These are phyloP conservation scores for Xylaria flabelliformis DNA, from an alignment of 495 filamentous ascomycete species.

Conservation along the genomic window DNA sequence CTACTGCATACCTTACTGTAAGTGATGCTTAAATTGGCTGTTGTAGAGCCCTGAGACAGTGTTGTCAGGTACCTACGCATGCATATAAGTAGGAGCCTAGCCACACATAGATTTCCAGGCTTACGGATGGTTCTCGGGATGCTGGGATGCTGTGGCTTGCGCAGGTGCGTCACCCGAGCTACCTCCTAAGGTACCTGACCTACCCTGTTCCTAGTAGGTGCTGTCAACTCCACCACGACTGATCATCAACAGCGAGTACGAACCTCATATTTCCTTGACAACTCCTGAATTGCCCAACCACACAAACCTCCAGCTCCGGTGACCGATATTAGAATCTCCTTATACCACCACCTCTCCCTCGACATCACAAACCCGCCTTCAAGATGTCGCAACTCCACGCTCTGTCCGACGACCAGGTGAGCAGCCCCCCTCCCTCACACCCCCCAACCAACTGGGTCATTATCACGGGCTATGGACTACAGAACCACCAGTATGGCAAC, in stretches of 20 bases:
- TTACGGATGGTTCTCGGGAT: background rate
- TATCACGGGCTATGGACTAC: background rate
- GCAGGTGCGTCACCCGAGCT: constrained; percentile 27
- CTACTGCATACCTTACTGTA: background rate
- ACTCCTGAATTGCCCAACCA: background rate
- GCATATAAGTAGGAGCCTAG: background rate
- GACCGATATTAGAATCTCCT: background rate
- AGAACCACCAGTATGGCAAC: constrained; percentile 11
- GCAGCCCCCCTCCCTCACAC: constrained; percentile 28
- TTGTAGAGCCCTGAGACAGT: no score
- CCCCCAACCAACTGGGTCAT: constrained; percentile 3
- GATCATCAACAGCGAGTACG: constrained; percentile 1
- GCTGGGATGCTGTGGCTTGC: constrained; percentile 7
- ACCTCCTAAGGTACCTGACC: constrained; percentile 1
- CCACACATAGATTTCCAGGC: background rate
- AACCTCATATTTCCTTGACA: constrained; percentile 15
- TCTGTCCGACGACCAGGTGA: constrained; percentile 96
- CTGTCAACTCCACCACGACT: constrained; percentile 22
- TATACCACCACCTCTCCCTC: background rate
- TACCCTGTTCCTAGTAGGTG: background rate
- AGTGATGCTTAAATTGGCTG: background rate
- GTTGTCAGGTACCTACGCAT: no score
- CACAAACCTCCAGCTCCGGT: background rate
- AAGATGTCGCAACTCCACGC: constrained; percentile 92
- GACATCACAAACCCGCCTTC: constrained; percentile 40